Evolutionary conservation across 73 alveolate species (phyloP), one percentile per base, ranked within the genome.

Genomic region (Blepharisma japonicum): DNA sequence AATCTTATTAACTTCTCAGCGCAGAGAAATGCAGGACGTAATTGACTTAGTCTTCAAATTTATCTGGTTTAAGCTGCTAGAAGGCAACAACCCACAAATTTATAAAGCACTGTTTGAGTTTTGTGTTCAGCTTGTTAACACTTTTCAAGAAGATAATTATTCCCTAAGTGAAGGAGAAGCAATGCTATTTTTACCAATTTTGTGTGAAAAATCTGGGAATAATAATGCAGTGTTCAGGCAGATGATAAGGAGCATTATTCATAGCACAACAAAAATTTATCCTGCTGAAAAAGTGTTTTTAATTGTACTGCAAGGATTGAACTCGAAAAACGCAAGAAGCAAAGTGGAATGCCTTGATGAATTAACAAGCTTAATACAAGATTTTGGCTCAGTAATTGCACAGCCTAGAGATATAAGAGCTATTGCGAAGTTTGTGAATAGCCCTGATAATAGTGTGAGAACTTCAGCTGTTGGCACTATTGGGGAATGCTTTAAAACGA

Each of bases 301-400:
- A 9, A 55, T 87, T 6, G 47, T 77, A 20, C 38, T 55, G 6
- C 85, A 86, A 9, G 51, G 82, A 25, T 23, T 9, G 38, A 47
- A 32, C 68, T 78, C 91, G 5, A 87, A 87, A 72, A 87, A 79
- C 54, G 11, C 80, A 6, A 76, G 78, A 68, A 77, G 90, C 7
- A 50, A 50, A 39, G 84, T 88, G 6, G 94, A 87, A 55, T 77
- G 90, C 23, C 77, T 87, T 5, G 94, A 87, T 11, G 87, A 85
- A 50, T 20, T 83, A 67, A 48, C 85, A 25, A 77, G 74, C 14
- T 67, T 68, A 25, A 27, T 83, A 54, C 20, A 48, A 6, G 81
- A 55, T 0, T 76, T 14, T 68, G 83, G 86, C 6, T 55, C 56
- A 5, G 87, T 82, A 51, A 45, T 76, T 55, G 27, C 71, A 47